A percentile compares a stretch with the other conserved stretches of the same genome.
phyloP scores from a whole-genome alignment of 1,284 basidiomycete genomes.

The Peniophora sp. region DNA sequence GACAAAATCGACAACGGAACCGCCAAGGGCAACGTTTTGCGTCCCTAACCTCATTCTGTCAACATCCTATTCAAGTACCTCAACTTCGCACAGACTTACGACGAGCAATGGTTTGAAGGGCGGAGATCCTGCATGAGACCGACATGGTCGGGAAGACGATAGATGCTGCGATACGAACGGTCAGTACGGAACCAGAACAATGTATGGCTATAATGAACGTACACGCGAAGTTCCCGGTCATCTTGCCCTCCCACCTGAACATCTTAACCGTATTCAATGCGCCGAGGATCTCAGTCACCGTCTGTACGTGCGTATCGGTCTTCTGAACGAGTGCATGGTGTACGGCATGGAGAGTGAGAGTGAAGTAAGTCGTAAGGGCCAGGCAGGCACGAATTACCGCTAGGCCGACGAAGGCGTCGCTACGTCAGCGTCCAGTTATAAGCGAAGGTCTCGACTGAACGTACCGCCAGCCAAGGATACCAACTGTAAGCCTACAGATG shows the following conservation, averaged over 20 bases:
- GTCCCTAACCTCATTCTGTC: constrained; percentile 30
- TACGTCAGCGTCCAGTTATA: not conserved
- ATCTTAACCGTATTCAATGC: constrained; percentile 50
- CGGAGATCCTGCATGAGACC: constrained; percentile 51
- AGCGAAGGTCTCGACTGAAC: too few relatives aligned
- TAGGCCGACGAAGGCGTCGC: constrained; percentile 43
- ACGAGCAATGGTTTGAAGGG: constrained; percentile 70
- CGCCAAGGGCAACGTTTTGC: constrained; percentile 57
- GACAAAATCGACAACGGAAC: constrained; percentile 56
- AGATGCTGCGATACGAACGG: constrained; percentile 21
- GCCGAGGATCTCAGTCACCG: constrained; percentile 38
- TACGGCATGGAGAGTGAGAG: constrained; percentile 18
- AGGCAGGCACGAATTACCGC: constrained; percentile 41
- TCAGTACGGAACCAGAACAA: constrained; percentile 13
- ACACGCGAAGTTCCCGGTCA: constrained; percentile 27
- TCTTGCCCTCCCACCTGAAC: constrained; percentile 50
- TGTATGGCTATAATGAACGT: constrained; percentile 8
- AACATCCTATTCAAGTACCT: too few relatives aligned
- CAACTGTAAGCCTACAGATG: not conserved
- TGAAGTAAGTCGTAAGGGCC: constrained; percentile 38
- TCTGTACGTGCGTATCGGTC: constrained; percentile 44
- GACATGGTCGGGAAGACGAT: constrained; percentile 30
- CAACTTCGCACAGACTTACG: too few relatives aligned
- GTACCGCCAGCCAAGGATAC: not conserved
- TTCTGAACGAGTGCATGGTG: constrained; percentile 23